Conservation (phyloP, 2,329 filamentous ascomycete genomes). For the Calonectria hawksworthii region DNA sequence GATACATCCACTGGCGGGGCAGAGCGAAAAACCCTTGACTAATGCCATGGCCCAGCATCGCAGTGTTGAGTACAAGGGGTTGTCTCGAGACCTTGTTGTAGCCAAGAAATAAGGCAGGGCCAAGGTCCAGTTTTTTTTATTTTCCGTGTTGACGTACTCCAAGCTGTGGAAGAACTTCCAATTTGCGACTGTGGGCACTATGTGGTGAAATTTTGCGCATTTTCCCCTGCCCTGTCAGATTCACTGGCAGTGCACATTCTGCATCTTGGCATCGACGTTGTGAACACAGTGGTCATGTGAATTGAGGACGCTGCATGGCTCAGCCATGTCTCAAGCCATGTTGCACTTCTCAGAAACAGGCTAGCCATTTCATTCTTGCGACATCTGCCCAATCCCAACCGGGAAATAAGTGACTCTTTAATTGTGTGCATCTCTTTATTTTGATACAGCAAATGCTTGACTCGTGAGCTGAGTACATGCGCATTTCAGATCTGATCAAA, state of each 20-base stretch:
- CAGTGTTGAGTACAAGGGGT: not conserved
- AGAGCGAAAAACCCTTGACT: not conserved
- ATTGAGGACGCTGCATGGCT: not conserved
- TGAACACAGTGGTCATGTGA: not conserved
- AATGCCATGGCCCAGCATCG: not conserved
- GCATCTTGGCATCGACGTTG: not conserved
- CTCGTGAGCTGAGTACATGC: not conserved
- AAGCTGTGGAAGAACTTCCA: too few relatives aligned
- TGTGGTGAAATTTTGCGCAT: not conserved
- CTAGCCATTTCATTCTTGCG: not conserved
- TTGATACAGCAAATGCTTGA: too few relatives aligned
- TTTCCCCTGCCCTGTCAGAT: not conserved
- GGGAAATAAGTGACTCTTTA: not conserved
- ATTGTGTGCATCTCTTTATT: not conserved
- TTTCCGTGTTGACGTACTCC: not conserved
- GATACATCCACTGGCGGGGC: not conserved
- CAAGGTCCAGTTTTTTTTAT: not conserved
- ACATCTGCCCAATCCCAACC: not conserved
- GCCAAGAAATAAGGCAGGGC: not conserved
- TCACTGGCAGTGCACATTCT: not conserved
- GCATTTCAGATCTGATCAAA: not conserved
- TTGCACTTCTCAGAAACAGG: not conserved
- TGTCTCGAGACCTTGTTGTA: not conserved
- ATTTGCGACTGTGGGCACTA: not conserved
- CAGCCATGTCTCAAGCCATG: constrained; percentile 3